Evolutionary conservation across 2,329 filamentous ascomycete species (phyloP).

Genomic region (Sclerotinia spermophila): DNA sequence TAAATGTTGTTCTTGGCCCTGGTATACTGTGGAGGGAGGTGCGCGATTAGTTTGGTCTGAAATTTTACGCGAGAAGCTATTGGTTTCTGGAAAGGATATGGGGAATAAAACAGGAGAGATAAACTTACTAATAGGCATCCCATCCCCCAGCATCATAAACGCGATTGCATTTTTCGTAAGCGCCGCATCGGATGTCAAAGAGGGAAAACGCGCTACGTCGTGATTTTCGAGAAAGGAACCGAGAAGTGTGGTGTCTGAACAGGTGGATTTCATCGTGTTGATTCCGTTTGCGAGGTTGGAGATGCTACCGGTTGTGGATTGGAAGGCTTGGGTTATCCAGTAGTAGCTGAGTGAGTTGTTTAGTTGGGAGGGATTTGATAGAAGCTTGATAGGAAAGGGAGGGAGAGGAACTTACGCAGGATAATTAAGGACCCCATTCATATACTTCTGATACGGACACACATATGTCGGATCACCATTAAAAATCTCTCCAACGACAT

Average conservation of each 20-base stretch:
- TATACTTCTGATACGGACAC: constrained; percentile 52
- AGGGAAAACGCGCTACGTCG: constrained; percentile 31
- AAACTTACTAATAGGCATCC: constrained; percentile 45
- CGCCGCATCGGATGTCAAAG: constrained; percentile 27
- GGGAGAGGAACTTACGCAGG: constrained; percentile 35
- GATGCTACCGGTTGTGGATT: constrained; percentile 32
- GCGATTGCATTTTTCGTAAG: constrained; percentile 47
- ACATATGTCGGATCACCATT: constrained; percentile 51
- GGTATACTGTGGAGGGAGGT: constrained; percentile 39
- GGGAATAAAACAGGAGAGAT: not conserved
- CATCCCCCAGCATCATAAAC: constrained; percentile 48
- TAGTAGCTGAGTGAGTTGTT: constrained; percentile 33
- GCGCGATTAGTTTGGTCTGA: not conserved
- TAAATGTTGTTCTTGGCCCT: constrained; percentile 52
- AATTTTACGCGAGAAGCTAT: too few species aligned
- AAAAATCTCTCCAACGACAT: constrained; percentile 58
- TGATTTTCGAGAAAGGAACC: constrained; percentile 43
- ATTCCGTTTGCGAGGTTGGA: constrained; percentile 34
- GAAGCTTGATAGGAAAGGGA: not conserved
- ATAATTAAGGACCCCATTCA: constrained; percentile 61
- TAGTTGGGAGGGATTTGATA: not conserved
- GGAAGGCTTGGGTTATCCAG: constrained; percentile 33
- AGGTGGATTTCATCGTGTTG: constrained; percentile 30
- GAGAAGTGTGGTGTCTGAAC: constrained; percentile 40
- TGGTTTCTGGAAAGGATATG: too few species aligned